Evolutionary conservation across 306 rosid genomes (phyloP).

Genomic region (Cicer chorassanicum): DNA sequence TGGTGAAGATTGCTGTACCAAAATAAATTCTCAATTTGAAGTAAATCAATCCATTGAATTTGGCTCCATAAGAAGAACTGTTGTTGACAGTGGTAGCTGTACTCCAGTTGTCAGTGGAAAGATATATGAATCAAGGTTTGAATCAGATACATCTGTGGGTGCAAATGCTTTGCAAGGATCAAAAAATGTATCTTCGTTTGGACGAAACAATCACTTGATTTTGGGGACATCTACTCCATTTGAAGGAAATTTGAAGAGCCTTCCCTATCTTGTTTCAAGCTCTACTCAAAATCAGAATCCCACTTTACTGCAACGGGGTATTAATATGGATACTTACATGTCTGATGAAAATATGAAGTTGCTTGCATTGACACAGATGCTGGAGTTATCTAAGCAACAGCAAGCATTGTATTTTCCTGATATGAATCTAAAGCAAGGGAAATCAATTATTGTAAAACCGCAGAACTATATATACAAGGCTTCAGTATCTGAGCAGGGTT

Average conservation of each 20-base stretch:
- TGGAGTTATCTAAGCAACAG: constrained; percentile 58
- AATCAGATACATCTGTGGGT: constrained; percentile 33
- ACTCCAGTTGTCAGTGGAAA: constrained; percentile 43
- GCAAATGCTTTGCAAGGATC: constrained; percentile 37
- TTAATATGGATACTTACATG: constrained; percentile 45
- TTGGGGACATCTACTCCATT: constrained; percentile 45
- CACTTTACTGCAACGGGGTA: constrained; percentile 37
- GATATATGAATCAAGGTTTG: constrained; percentile 44
- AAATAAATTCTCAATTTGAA: constrained; percentile 48
- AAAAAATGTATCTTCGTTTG: constrained; percentile 47
- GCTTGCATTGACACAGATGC: constrained; percentile 52
- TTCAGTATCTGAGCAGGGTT: constrained; percentile 45
- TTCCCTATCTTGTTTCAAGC: constrained; percentile 50
- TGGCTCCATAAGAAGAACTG: constrained; percentile 40
- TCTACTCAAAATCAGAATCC: constrained; percentile 48
- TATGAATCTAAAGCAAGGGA: constrained; percentile 50
- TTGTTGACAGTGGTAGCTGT: constrained; percentile 41
- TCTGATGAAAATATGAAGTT: constrained; percentile 60
- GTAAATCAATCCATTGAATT: constrained; percentile 41
- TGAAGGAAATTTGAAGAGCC: constrained; percentile 48
- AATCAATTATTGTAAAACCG: constrained; percentile 39
- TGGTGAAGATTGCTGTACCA: constrained; percentile 38
- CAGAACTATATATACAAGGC: constrained; percentile 44
- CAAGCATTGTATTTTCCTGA: constrained; percentile 45
- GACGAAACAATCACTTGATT: constrained; percentile 43